Percentiles rank a stretch among this genome's conserved stretches.
phyloP scores from a whole-genome alignment of 1,284 basidiomycete species.

The Gomphus bonarii region DNA sequence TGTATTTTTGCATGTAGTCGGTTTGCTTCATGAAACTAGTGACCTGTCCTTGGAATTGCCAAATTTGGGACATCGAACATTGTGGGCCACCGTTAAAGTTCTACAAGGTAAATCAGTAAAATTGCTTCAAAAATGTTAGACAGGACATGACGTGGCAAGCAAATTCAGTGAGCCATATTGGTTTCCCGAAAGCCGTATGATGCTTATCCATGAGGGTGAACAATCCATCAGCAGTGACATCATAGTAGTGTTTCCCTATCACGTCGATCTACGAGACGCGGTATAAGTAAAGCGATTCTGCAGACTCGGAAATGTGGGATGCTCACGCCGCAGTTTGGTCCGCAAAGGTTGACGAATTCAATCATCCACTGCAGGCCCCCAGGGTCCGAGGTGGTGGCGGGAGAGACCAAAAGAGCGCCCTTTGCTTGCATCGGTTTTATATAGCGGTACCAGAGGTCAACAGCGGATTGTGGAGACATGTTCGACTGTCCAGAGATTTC shows the following conservation, averaged over 20 bases:
- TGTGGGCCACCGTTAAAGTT: constrained; percentile 47
- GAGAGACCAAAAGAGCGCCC: constrained; percentile 53
- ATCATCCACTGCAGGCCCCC: constrained; percentile 50
- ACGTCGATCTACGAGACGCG: constrained; percentile 32
- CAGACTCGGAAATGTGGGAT: background rate
- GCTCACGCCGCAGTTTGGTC: constrained; percentile 40
- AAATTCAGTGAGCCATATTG: constrained; percentile 61
- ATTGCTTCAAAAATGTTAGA: background rate
- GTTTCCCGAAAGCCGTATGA: constrained; percentile 37
- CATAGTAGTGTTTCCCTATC: constrained; percentile 55
- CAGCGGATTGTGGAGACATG: constrained; percentile 40
- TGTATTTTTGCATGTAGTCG: constrained; percentile 46
- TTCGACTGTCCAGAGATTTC: constrained; percentile 42
- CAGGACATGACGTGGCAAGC: constrained; percentile 45
- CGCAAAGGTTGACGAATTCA: constrained; percentile 44
- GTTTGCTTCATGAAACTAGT: constrained; percentile 47
- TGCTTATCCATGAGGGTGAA: constrained; percentile 40
- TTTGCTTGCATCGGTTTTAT: constrained; percentile 44
- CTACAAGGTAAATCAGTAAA: constrained; percentile 24
- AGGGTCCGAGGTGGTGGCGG: constrained; percentile 56
- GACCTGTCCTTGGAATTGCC: constrained; percentile 40
- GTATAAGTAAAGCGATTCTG: background rate
- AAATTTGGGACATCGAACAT: constrained; percentile 36
- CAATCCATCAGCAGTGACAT: constrained; percentile 36
- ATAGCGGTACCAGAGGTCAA: constrained; percentile 49